Evolutionary conservation across 129 eudicot species (phyloP), one percentile per base, ranked within the genome.

Genomic region (Sambucus nigra): DNA sequence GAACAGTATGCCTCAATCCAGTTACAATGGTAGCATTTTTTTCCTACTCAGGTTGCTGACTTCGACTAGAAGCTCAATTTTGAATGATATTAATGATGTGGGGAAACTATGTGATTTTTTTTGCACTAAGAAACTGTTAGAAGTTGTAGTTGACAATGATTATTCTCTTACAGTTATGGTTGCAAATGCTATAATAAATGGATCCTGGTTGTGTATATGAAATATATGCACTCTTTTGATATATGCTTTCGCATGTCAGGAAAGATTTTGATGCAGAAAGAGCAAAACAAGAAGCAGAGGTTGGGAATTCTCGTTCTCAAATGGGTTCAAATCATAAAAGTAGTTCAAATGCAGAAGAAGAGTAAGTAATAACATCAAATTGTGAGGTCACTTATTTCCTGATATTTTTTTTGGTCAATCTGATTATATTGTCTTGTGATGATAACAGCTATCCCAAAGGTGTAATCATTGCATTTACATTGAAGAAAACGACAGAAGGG

Each of bases 231-330:
- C 21, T 29, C 31, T 41, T n/a, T 17, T 61, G 16, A 47, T 28
- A 25, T 31, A 22, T 20, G 9, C 40, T 65, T 39, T 29, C 10
- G 27, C 22, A 24, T 44, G 49, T 32, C 72, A 87, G 98, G 86
- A 91, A 91, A 66, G 89, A 85, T 26, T 89, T 76, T 61, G 94
- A 91, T 60, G 83, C 60, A 47, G 86, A 76, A 71, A 80, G 98
- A 72, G 82, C 78, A 31, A 72, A 72, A 60, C 65, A 67, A 47
- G 84, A 65, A 25, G 82, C 78, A 67, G 88, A 79, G 69, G 70
- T 61, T 64, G 79, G 66, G 19, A 72, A 23, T 29, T 47, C 71
- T 54, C 83, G 75, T 8, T 60, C 71, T 7, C 67, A 57, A 20
- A 44, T 0, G 21, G 48, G 69, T 50, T 24, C 68, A 18, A 61